Evolutionary conservation across 2,329 filamentous ascomycete genomes (phyloP).

Genomic region (Beauveria australis): DNA sequence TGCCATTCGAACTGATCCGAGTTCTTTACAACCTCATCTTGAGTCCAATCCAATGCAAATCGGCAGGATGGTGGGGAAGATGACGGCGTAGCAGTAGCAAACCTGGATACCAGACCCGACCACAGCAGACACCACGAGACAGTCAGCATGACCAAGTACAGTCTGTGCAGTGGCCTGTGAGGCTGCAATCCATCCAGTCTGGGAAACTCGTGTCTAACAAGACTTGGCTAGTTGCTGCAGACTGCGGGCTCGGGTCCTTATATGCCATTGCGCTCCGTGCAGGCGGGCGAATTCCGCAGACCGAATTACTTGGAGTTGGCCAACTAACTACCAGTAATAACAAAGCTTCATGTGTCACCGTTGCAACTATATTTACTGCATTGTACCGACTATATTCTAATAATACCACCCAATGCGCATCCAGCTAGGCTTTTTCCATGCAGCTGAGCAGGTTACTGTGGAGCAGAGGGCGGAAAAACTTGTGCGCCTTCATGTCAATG

Average conservation of each 20-base stretch:
- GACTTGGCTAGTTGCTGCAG: not conserved
- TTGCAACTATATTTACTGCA: not conserved
- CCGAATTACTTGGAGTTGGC: not conserved
- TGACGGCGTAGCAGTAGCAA: not conserved
- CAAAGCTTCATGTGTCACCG: not conserved
- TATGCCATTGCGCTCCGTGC: not conserved
- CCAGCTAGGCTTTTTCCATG: not conserved
- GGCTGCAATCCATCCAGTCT: not conserved
- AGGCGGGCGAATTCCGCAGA: not conserved
- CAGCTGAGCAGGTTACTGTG: conserved; percentile 5
- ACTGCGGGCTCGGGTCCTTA: not conserved
- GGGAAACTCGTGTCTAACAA: not conserved
- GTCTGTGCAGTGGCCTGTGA: not conserved
- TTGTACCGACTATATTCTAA: not conserved
- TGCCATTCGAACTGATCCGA: conserved; percentile 27
- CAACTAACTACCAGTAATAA: too few species aligned
- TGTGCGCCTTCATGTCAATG: not conserved
- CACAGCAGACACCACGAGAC: not conserved
- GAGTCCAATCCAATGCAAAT: conserved; percentile 22
- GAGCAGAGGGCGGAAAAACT: conserved; percentile 11
- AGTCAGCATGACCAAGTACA: not conserved
- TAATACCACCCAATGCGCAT: conserved; percentile 2
- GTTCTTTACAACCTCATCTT: conserved; percentile 20
- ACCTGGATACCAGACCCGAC: not conserved
- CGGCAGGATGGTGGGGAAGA: conserved; percentile 20